phyloP scores from a whole-genome alignment of 148 eudicot genomes.

The Euryodendron excelsum region DNA sequence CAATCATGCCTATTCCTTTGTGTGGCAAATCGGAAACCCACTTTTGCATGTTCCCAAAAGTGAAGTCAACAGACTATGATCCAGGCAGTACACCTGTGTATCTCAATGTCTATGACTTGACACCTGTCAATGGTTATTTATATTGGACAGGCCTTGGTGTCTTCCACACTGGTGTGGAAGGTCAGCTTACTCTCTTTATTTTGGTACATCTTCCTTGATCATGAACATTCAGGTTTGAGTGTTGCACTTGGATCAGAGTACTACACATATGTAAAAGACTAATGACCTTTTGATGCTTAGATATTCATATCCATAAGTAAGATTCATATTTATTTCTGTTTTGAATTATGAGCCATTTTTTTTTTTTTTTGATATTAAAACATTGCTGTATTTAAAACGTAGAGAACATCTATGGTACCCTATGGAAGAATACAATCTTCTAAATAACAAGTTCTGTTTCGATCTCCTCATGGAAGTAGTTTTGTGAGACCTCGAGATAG shows the following conservation, averaged over 20 bases:
- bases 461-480: background rate
- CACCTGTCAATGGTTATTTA: constrained; percentile 71
- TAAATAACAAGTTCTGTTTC: too few relatives aligned
- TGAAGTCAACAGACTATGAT: constrained; percentile 45
- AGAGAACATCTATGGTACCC: too few relatives aligned
- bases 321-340: too few relatives aligned
- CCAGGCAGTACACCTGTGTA: constrained; percentile 64
- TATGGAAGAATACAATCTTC: too few relatives aligned
- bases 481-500: background rate
- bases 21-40: constrained; percentile 39
- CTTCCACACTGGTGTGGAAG: constrained; percentile 86
- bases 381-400: too few relatives aligned
- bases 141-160: constrained; percentile 93
- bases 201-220: constrained; percentile 9
- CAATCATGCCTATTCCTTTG: constrained; percentile 39
- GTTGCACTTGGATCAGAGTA: background rate
- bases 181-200: constrained; percentile 29
- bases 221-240: background rate
- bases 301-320: too few relatives aligned
- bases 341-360: too few relatives aligned
- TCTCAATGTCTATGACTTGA: constrained; percentile 86
- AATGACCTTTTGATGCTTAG: too few relatives aligned
- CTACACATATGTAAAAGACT: background rate
- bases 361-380: too few relatives aligned
- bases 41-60: constrained; percentile 62